Evolutionary conservation across 2,329 filamentous ascomycete genomes (phyloP).

Genomic region (Aureobasidium sp.): DNA sequence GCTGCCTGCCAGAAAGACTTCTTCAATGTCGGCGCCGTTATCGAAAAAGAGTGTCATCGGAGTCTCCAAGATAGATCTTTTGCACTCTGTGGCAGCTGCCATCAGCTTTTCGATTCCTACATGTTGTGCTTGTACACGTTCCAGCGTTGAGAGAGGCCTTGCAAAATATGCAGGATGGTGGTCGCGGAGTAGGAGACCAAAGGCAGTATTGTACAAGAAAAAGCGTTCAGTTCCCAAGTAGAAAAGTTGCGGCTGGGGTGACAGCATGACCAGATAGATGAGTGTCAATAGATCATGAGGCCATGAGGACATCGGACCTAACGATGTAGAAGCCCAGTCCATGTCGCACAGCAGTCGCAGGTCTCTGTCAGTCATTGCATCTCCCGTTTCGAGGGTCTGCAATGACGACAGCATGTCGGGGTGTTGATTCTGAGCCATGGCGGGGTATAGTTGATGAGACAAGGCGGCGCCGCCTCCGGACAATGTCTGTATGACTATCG

Average conservation of each 20-base stretch:
- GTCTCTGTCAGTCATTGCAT: not conserved
- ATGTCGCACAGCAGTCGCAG: not conserved
- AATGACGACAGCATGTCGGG: not conserved
- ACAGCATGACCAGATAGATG: conserved; percentile 11
- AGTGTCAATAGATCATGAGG: conserved; percentile 13
- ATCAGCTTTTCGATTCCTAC: too few relatives aligned
- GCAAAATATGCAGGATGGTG: conserved; percentile 10
- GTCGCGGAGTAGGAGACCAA: not conserved
- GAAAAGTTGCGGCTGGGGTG: conserved; percentile 11
- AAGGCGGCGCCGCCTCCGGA: not conserved
- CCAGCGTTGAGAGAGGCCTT: not conserved
- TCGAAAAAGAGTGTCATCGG: not conserved
- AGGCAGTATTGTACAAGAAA: conserved; percentile 15
- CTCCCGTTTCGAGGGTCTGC: not conserved
- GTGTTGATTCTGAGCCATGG: not conserved
- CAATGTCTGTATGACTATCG: not conserved
- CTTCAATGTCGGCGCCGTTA: not conserved
- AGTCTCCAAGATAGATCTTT: too few relatives aligned
- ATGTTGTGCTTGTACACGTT: too few relatives aligned
- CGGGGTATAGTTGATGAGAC: not conserved
- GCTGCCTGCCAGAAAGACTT: not conserved
- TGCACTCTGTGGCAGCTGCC: too few relatives aligned
- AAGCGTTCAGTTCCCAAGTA: conserved; percentile 4
- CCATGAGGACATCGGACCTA: conserved; percentile 12
- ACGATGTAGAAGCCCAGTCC: not conserved